A percentile compares a stretch with the other conserved stretches of the same genome.
Conservation (phyloP, 805 yeast species). For the Lipomyces oligophaga region DNA sequence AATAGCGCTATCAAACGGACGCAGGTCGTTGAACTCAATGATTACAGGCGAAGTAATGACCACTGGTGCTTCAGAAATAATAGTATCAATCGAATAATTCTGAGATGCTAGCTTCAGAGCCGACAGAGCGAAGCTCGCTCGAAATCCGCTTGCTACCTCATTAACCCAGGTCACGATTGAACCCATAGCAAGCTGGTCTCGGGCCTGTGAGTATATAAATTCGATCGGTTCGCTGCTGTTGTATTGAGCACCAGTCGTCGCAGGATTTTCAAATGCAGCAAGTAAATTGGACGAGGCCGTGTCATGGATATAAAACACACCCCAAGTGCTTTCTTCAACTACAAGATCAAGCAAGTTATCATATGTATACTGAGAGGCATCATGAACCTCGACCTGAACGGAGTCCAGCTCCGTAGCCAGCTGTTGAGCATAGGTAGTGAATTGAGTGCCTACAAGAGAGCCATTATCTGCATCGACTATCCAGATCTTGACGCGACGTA, state of each 20-base stretch:
- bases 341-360: conserved; percentile 42
- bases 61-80: conserved; percentile 19
- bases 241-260: conserved; percentile 30
- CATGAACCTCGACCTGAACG: conserved; percentile 3
- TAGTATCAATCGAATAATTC: background rate
- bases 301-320: conserved; percentile 50
- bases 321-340: conserved; percentile 57
- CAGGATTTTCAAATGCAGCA: conserved; percentile 42
- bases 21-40: conserved; percentile 44
- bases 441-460: conserved; percentile 38
- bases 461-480: conserved; percentile 42
- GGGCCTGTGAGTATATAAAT: conserved; percentile 57
- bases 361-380: conserved; percentile 43
- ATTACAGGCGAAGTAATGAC: conserved; percentile 40
- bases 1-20: conserved; percentile 49
- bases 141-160: conserved; percentile 39
- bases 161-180: conserved; percentile 47
- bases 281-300: conserved; percentile 45
- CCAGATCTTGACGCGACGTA: conserved; percentile 35
- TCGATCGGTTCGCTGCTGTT: conserved; percentile 38
- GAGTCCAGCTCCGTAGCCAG: conserved; percentile 35
- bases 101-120: conserved; percentile 35
- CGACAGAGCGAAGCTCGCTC: conserved; percentile 25
- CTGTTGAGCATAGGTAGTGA: conserved; percentile 26
- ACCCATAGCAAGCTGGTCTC: conserved; percentile 54